phyloP scores from a whole-genome alignment of 805 yeast species.

The Kodamaea restingae region DNA sequence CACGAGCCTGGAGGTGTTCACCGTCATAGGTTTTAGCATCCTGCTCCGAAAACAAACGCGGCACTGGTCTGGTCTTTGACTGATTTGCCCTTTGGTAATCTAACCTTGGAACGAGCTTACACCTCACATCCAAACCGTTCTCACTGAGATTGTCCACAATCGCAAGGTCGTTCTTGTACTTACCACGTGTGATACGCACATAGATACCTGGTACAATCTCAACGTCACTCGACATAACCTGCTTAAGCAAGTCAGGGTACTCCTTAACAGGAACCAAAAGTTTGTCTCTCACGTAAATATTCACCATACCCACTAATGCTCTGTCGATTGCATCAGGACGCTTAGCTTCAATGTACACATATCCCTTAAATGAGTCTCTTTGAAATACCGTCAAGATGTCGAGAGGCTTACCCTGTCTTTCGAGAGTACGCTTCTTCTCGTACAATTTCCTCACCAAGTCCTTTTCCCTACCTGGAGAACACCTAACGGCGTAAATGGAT shows the following conservation, averaged over 20 bases:
- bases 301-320: slow-evolving; percentile 86
- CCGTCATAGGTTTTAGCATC: slow-evolving; percentile 87
- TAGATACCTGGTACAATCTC: slow-evolving; percentile 89
- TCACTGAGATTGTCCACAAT: slow-evolving; percentile 90
- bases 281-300: slow-evolving; percentile 69
- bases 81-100: slow-evolving; percentile 75
- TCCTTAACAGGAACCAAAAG: slow-evolving; percentile 92
- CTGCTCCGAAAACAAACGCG: slow-evolving; percentile 79
- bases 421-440: slow-evolving; percentile 78
- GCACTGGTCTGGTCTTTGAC: slow-evolving; percentile 72
- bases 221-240: slow-evolving; percentile 81
- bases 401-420: slow-evolving; percentile 70
- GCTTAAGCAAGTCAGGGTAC: slow-evolving; percentile 87
- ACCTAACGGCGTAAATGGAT: slow-evolving; percentile 90
- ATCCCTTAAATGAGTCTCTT: slow-evolving; percentile 88
- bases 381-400: slow-evolving; percentile 89
- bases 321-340: slow-evolving; percentile 87
- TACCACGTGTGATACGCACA: slow-evolving; percentile 86
- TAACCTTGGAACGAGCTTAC: slow-evolving; percentile 87
- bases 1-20: slow-evolving; percentile 64
- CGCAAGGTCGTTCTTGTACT: slow-evolving; percentile 89
- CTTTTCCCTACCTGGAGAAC: slow-evolving; percentile 90
- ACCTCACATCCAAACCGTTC: slow-evolving; percentile 91
- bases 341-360: slow-evolving; percentile 91
- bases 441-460: slow-evolving; percentile 80